phyloP scores from a whole-genome alignment of 163 green algal species.

The Chlorella variabilis region DNA sequence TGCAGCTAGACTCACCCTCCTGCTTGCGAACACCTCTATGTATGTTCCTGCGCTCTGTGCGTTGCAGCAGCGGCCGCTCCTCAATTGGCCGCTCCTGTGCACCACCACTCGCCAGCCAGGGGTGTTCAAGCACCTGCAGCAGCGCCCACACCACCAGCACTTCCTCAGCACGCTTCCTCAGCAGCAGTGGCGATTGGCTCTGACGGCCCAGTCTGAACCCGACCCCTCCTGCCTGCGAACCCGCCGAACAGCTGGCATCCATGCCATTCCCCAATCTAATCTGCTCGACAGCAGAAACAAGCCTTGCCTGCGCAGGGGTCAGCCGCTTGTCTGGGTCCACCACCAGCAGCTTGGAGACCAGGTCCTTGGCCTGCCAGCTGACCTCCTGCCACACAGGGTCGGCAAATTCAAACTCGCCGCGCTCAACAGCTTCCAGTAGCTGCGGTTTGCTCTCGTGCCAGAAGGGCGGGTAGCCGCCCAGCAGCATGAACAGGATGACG shows the following conservation, averaged over 20 bases:
- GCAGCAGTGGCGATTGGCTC: no score
- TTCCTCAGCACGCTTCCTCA: no score
- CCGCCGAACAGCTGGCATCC: no score
- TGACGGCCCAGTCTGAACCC: no score
- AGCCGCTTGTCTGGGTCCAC: conserved; percentile 39
- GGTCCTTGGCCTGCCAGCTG: conserved; percentile 62
- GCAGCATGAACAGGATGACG: conserved; percentile 91
- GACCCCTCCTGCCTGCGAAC: no score
- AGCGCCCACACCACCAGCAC: not conserved
- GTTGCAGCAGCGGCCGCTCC: not conserved
- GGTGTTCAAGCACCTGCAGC: not conserved
- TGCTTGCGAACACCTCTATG: no score
- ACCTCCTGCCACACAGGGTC: conserved; percentile 82
- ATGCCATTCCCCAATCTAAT: no score
- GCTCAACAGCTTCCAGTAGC: conserved; percentile 79
- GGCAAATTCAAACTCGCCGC: conserved; percentile 73
- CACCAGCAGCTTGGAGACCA: conserved; percentile 61
- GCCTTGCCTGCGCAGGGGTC: not conserved
- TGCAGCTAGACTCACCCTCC: no score
- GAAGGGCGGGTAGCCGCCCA: conserved; percentile 89
- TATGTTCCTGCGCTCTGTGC: no score
- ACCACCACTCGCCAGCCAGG: not conserved
- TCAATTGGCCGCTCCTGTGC: not conserved
- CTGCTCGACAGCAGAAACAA: not conserved
- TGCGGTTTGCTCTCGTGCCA: conserved; percentile 79